phyloP scores from a whole-genome alignment of 345 rosid genomes.

The Heritiera fomes region DNA sequence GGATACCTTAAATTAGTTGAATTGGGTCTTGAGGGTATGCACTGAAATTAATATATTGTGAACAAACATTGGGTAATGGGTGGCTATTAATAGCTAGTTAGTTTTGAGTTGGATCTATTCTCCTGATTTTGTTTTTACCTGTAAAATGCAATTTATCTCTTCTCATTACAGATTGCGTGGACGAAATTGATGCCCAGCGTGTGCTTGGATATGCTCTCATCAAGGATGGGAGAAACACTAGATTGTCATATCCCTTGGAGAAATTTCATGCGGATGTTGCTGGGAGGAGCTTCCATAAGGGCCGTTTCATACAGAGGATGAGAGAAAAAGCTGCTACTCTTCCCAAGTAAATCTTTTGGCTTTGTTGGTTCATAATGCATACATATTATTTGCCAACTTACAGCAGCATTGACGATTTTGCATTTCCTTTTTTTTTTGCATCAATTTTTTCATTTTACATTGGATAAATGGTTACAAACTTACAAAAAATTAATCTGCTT shows the following conservation, averaged over 20 bases:
- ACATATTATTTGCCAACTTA: neutral
- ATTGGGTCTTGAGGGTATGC: conserved; percentile 52
- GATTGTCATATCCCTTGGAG: conserved; percentile 47
- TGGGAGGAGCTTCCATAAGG: conserved; percentile 55
- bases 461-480: neutral
- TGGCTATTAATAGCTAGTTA: neutral
- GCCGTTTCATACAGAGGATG: conserved; percentile 54
- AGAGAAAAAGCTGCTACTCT: conserved; percentile 48
- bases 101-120: neutral
- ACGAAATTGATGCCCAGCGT: conserved; percentile 51
- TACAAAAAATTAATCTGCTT: neutral
- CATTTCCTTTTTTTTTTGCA: too few species aligned
- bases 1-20: conserved; percentile 50
- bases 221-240: conserved; percentile 47
- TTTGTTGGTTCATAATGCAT: neutral
- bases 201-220: conserved; percentile 52
- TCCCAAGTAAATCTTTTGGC: conserved; percentile 34
- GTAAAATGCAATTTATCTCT: neutral
- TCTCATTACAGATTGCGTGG: conserved; percentile 43
- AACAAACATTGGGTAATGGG: neutral
- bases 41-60: neutral
- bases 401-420: neutral
- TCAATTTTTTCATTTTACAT: neutral
- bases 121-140: neutral
- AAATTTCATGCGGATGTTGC: conserved; percentile 41